Evolutionary conservation across 116 monocot genomes (phyloP).

Genomic region (Posidonia oceanica): DNA sequence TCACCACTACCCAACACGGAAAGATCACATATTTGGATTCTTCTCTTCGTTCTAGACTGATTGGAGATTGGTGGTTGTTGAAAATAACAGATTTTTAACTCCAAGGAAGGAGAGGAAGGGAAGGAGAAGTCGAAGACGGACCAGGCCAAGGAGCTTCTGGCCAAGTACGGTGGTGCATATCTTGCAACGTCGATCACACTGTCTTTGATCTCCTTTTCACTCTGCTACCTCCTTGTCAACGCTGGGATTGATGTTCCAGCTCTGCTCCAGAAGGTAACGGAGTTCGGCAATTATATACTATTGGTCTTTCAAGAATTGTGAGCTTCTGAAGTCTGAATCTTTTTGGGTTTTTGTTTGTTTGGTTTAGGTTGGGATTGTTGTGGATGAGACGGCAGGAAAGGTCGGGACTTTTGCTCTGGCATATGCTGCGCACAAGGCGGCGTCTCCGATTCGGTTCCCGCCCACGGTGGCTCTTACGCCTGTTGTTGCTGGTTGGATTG

Average conservation of each 20-base stretch:
- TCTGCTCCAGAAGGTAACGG: constrained; percentile 59
- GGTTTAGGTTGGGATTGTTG: constrained; percentile 52
- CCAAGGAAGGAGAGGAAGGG: constrained; percentile 19
- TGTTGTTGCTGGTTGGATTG: constrained; percentile 84
- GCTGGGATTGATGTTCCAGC: constrained; percentile 79
- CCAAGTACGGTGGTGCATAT: constrained; percentile 93
- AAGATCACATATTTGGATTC: not conserved
- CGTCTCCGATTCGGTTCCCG: constrained; percentile 94
- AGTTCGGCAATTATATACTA: too few species aligned
- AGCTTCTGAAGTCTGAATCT: too few species aligned
- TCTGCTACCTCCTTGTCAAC: constrained; percentile 74
- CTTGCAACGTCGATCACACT: constrained; percentile 84
- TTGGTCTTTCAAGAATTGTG: too few species aligned
- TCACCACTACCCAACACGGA: not conserved
- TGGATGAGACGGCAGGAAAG: constrained; percentile 69
- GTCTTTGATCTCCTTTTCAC: constrained; percentile 76
- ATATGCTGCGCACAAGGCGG: constrained; percentile 91
- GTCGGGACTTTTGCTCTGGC: constrained; percentile 89
- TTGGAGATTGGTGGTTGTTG: not conserved
- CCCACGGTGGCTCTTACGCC: constrained; percentile 94
- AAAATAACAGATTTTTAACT: constrained; percentile 56
- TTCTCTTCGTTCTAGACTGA: not conserved
- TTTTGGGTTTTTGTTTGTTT: too few species aligned
- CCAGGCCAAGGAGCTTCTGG: constrained; percentile 85
- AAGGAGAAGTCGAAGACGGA: constrained; percentile 62